These are phyloP conservation scores for Paraurostyla sp. DNA, from an alignment of 73 alveolate species.

Conservation along the genomic window DNA sequence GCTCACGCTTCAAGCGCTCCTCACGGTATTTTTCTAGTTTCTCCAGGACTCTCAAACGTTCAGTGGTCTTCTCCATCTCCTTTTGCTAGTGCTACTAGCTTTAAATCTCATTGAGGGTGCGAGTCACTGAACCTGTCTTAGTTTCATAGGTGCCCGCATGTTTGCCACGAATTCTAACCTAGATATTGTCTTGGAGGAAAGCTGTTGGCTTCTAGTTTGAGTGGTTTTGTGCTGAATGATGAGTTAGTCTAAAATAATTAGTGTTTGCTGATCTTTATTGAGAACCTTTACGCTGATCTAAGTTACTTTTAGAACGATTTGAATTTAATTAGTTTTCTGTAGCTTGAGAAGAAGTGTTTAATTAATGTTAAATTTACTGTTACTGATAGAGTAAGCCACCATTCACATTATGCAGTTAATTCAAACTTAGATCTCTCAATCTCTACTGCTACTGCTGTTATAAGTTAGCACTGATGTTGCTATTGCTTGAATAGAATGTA, in stretches of 20 bases:
- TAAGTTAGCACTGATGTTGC: neutral
- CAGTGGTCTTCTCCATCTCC: neutral
- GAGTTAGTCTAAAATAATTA: neutral
- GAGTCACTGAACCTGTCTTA: slow-evolving; percentile 57
- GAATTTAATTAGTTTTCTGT: neutral
- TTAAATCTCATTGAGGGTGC: slow-evolving; percentile 42
- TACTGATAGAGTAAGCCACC: neutral
- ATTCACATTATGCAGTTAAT: neutral
- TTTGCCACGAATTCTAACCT: slow-evolving; percentile 59
- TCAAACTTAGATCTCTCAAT: neutral
- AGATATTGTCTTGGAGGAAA: neutral
- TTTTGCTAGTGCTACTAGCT: neutral
- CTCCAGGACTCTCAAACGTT: slow-evolving; percentile 44
- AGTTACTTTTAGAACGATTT: neutral
- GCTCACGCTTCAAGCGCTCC: neutral
- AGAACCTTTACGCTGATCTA: slow-evolving; percentile 4
- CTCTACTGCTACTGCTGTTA: no score
- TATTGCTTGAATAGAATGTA: neutral
- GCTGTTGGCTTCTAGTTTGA: neutral
- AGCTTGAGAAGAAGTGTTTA: neutral
- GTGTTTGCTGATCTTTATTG: neutral
- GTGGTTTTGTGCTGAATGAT: neutral
- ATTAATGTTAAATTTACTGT: no score
- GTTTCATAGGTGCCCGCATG: slow-evolving; percentile 28
- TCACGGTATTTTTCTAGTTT: slow-evolving; percentile 52